Evolutionary conservation across 2,329 filamentous ascomycete genomes (phyloP).

Genomic region (Fusarium tricinctum): DNA sequence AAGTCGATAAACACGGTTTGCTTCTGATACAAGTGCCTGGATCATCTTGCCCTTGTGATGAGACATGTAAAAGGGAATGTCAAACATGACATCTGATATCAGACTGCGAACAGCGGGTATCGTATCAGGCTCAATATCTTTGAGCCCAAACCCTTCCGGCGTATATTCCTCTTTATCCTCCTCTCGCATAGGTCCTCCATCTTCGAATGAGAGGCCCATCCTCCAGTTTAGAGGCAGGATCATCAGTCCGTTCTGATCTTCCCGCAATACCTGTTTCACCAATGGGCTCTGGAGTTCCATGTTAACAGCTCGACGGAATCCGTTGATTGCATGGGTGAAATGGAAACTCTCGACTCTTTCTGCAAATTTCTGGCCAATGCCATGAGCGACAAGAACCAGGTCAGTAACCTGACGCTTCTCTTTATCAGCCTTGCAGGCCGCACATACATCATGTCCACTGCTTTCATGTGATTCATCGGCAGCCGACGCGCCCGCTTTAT

Average conservation of each 20-base stretch:
- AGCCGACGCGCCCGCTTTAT: constrained; percentile 48
- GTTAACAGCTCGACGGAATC: constrained; percentile 88
- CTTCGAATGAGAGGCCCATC: constrained; percentile 87
- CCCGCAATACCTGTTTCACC: constrained; percentile 81
- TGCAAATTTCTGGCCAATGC: constrained; percentile 96
- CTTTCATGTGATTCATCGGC: constrained; percentile 51
- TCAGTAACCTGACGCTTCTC: constrained; percentile 82
- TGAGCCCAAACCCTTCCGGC: constrained; percentile 73
- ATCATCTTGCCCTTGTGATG: constrained; percentile 98
- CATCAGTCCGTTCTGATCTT: constrained; percentile 91
- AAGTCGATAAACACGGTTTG: constrained; percentile 93
- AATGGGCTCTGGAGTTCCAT: constrained; percentile 81
- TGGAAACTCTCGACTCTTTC: constrained; percentile 96
- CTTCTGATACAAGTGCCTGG: constrained; percentile 86
- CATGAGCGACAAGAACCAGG: constrained; percentile 90
- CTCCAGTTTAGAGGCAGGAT: constrained; percentile 96
- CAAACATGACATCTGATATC: constrained; percentile 97
- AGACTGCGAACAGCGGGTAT: constrained; percentile 93
- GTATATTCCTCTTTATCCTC: constrained; percentile 67
- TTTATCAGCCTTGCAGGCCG: constrained; percentile 74
- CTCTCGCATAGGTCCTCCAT: constrained; percentile 73
- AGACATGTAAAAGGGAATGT: constrained; percentile 97
- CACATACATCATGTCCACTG: constrained; percentile 57
- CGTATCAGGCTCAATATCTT: constrained; percentile 91
- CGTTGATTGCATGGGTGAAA: constrained; percentile 96